phyloP scores from a whole-genome alignment of 164 flowering plant species.

The Cinnamomum chago region DNA sequence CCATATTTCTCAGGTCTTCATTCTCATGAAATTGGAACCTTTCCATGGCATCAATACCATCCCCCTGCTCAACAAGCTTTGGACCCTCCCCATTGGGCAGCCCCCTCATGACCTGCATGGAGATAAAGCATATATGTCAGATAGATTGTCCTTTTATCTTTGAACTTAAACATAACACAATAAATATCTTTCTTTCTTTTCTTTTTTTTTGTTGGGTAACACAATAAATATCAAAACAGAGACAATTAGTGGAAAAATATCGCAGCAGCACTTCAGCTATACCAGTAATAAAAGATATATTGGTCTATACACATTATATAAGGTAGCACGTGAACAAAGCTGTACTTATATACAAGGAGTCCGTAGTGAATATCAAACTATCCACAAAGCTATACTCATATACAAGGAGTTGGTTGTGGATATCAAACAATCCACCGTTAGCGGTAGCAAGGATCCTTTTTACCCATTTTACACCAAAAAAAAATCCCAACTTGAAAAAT shows the following conservation, averaged over 20 bases:
- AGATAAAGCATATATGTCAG: background rate
- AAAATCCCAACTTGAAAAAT: too few species aligned
- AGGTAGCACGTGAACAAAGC: background rate
- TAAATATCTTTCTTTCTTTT: too few species aligned
- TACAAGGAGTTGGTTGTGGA: too few species aligned
- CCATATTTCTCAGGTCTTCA: conserved; percentile 85
- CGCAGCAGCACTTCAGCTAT: background rate
- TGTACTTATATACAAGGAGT: too few species aligned
- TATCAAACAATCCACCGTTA: too few species aligned
- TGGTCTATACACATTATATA: background rate
- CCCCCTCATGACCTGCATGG: conserved; percentile 73
- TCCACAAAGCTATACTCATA: too few species aligned
- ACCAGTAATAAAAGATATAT: too few species aligned
- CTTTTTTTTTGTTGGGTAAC: too few species aligned
- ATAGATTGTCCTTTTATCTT: background rate
- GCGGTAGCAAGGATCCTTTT: too few species aligned
- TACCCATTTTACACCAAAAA: too few species aligned
- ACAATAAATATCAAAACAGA: background rate
- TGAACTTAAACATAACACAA: background rate
- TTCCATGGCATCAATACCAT: conserved; percentile 97
- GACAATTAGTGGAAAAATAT: background rate
- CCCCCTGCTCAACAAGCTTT: conserved; percentile 82
- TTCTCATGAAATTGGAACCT: conserved; percentile 96
- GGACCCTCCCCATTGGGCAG: conserved; percentile 93
- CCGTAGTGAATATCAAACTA: too few species aligned